A percentile compares a stretch with the other conserved stretches of the same genome.
These are phyloP conservation scores for Colletotrichum tamarilloi DNA, from an alignment of 2,329 filamentous ascomycete species.

Conservation along the genomic window DNA sequence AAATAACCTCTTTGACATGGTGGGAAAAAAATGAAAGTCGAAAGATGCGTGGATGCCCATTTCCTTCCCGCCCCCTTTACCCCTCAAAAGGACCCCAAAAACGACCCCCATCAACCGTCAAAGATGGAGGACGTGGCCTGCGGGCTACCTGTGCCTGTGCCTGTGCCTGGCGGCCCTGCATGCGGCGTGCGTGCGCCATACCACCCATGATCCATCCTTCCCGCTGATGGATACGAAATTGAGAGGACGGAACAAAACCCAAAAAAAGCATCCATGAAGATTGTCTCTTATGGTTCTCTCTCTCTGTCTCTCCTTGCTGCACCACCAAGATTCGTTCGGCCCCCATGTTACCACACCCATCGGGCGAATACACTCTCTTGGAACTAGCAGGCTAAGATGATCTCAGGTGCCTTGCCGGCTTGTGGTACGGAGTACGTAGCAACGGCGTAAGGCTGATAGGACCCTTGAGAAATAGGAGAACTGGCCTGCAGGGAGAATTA, in stretches of 20 bases:
- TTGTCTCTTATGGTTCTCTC: neutral
- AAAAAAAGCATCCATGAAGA: neutral
- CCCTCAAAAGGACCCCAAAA: conserved; percentile 3
- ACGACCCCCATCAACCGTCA: neutral
- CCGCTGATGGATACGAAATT: conserved; percentile 9
- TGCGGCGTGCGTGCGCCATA: neutral
- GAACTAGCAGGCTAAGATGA: conserved; percentile 9
- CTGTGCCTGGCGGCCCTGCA: neutral
- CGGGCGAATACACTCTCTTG: conserved; percentile 11
- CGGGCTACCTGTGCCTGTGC: neutral
- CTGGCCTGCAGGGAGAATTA: neutral
- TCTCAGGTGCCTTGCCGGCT: conserved; percentile 20
- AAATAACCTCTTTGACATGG: conserved; percentile 29
- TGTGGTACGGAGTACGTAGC: conserved; percentile 23
- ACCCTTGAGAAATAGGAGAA: conserved; percentile 19
- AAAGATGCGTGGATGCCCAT: conserved; percentile 17
- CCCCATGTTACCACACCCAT: conserved; percentile 24
- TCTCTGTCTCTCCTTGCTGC: neutral
- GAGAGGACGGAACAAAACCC: neutral
- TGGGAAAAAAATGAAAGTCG: conserved; percentile 10
- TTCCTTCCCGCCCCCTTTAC: conserved; percentile 3
- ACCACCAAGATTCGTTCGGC: neutral
- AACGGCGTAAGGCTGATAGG: conserved; percentile 29
- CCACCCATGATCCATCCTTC: conserved; percentile 12
- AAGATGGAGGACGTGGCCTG: conserved; percentile 4